Conservation (phyloP, 305 asterid genomes). For the Fraxinus sp. region DNA sequence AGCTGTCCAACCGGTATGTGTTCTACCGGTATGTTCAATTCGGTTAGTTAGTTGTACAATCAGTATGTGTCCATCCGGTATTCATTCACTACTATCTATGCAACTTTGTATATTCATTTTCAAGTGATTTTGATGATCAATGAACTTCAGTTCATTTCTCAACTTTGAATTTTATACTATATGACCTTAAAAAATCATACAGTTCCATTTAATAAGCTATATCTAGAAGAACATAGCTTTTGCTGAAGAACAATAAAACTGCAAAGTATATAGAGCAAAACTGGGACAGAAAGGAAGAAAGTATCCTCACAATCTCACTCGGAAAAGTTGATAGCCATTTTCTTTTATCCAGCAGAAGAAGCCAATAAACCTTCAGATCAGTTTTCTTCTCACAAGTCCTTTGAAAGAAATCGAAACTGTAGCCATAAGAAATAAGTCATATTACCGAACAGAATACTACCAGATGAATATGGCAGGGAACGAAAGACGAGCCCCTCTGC, state of each 20-base stretch:
- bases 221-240: neutral
- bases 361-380: conserved; percentile 25
- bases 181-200: neutral
- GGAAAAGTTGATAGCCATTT: conserved; percentile 21
- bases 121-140: too few species aligned
- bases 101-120: too few species aligned
- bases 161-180: neutral
- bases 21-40: too few species aligned
- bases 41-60: too few species aligned
- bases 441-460: conserved; percentile 3
- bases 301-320: conserved; percentile 3
- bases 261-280: neutral
- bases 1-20: too few species aligned
- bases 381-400: conserved; percentile 48
- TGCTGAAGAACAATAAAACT: neutral
- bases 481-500: neutral
- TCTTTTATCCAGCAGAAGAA: conserved; percentile 20
- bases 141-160: too few species aligned
- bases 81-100: too few species aligned
- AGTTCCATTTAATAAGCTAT: neutral
- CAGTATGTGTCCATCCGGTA: too few species aligned
- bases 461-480: neutral
- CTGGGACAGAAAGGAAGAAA: neutral
- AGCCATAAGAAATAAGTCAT: conserved; percentile 22
- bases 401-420: conserved; percentile 50